phyloP scores from a whole-genome alignment of 495 filamentous ascomycete genomes.

The Immersiella caudata region DNA sequence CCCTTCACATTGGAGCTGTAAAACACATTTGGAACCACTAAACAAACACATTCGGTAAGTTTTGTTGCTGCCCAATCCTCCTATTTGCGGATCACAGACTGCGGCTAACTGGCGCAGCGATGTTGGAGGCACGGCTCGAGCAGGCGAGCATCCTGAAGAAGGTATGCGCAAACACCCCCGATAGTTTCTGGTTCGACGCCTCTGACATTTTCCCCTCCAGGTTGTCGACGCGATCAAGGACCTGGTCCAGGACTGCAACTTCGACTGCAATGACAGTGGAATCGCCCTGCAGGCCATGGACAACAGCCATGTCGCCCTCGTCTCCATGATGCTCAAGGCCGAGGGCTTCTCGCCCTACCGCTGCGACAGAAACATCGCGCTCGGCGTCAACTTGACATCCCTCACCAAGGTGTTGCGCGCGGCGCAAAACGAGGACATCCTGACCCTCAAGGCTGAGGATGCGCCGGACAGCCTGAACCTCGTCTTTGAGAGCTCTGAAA shows the following conservation, averaged over 20 bases:
- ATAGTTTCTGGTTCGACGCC: background rate
- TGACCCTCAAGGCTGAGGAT: conserved; percentile 97
- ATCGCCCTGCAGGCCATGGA: conserved; percentile 99
- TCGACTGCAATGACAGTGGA: conserved; percentile 99
- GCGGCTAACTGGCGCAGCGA: conserved; percentile 35
- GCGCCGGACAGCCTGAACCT: conserved; percentile 93
- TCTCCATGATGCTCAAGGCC: conserved; percentile 96
- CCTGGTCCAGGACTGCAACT: conserved; percentile 99
- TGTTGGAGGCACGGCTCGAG: conserved; percentile 97
- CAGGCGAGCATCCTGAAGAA: conserved; percentile 95
- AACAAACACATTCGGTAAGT: conserved; percentile 22
- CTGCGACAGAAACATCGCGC: conserved; percentile 97
- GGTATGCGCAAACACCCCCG: conserved; percentile 53
- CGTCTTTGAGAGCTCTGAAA: conserved; percentile 87
- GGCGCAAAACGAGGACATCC: conserved; percentile 90
- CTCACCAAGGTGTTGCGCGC: conserved; percentile 96
- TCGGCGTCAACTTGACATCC: conserved; percentile 94
- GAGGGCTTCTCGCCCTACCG: conserved; percentile 96
- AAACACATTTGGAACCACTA: background rate
- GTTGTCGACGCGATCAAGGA: conserved; percentile 99
- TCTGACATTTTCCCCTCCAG: conserved; percentile 46
- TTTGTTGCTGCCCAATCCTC: background rate
- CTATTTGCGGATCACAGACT: background rate
- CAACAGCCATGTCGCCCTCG: conserved; percentile 98
- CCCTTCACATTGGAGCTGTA: background rate